These are phyloP conservation scores for Fusarium verticillioides DNA, from an alignment of 2,329 filamentous ascomycete genomes.

Conservation along the genomic window DNA sequence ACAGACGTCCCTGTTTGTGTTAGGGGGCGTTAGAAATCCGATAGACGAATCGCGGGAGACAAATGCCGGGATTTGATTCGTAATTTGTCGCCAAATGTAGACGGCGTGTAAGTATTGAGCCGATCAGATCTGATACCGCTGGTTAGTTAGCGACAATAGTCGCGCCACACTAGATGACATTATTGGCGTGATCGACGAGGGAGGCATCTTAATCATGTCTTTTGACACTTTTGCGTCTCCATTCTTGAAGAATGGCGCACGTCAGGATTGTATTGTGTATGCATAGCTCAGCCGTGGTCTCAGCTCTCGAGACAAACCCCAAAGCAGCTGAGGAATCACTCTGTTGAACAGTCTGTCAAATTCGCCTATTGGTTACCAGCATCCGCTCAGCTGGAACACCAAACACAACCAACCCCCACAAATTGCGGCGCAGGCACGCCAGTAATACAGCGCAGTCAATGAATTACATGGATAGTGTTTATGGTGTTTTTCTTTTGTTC, in stretches of 20 bases:
- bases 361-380: conserved; percentile 40
- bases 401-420: conserved; percentile 22
- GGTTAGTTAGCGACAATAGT: conserved; percentile 18
- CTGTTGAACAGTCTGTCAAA: conserved; percentile 4
- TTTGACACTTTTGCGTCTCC: neutral
- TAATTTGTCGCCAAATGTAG: conserved; percentile 7
- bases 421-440: conserved; percentile 13
- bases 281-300: conserved; percentile 1
- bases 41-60: conserved; percentile 38
- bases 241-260: neutral
- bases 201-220: conserved; percentile 20
- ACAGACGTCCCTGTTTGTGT: conserved; percentile 31
- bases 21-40: conserved; percentile 28
- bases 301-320: neutral
- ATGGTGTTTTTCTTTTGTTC: conserved; percentile 30
- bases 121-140: conserved; percentile 30
- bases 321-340: conserved; percentile 4
- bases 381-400: conserved; percentile 38
- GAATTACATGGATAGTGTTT: conserved; percentile 12
- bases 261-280: neutral
- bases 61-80: conserved; percentile 30
- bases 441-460: conserved; percentile 18
- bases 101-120: conserved; percentile 34
- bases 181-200: conserved; percentile 5
- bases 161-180: conserved; percentile 14